phyloP scores from a whole-genome alignment of 257 asterid species.

The Eustoma russellianum region DNA sequence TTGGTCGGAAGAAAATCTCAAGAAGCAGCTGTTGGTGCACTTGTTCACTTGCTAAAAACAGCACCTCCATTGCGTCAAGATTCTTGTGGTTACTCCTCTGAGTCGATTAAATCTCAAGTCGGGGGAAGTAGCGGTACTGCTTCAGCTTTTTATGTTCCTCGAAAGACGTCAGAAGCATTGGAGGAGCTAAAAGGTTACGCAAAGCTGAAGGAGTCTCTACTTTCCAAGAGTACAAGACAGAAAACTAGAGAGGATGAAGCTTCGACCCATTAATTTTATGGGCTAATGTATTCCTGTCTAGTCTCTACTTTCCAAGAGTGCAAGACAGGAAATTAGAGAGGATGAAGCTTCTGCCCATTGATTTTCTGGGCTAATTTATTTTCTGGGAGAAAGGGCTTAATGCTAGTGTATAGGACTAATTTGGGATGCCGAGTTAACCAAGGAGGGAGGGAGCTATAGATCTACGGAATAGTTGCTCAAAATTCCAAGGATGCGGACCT shows the following conservation, averaged over 20 bases:
- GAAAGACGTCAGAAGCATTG: slow-evolving; percentile 70
- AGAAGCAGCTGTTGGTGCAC: slow-evolving; percentile 82
- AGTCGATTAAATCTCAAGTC: slow-evolving; percentile 25
- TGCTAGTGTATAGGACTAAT: no score
- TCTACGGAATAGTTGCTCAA: no score
- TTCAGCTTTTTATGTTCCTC: slow-evolving; percentile 51
- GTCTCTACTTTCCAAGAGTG: slow-evolving; percentile 61
- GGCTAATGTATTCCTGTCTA: slow-evolving; percentile 5
- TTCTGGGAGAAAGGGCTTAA: no score
- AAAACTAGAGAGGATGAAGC: slow-evolving; percentile 16
- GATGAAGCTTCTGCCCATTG: slow-evolving; percentile 6
- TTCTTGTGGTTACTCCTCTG: slow-evolving; percentile 22
- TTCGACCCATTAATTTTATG: slow-evolving; percentile 4
- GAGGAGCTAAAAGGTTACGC: slow-evolving; percentile 78
- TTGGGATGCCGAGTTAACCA: no score
- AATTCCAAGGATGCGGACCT: no score
- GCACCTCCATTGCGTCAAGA: slow-evolving; percentile 86
- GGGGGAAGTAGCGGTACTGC: slow-evolving; percentile 39
- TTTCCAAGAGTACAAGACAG: slow-evolving; percentile 54
- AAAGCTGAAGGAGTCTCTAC: slow-evolving; percentile 62
- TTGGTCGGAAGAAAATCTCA: slow-evolving; percentile 55
- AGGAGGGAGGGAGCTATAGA: no score
- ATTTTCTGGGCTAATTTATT: background rate
- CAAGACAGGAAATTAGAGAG: slow-evolving; percentile 25
- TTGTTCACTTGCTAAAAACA: slow-evolving; percentile 80